Conservation (phyloP, 768 basidiomycete genomes). For the Phlebiopsis flavidoalba region DNA sequence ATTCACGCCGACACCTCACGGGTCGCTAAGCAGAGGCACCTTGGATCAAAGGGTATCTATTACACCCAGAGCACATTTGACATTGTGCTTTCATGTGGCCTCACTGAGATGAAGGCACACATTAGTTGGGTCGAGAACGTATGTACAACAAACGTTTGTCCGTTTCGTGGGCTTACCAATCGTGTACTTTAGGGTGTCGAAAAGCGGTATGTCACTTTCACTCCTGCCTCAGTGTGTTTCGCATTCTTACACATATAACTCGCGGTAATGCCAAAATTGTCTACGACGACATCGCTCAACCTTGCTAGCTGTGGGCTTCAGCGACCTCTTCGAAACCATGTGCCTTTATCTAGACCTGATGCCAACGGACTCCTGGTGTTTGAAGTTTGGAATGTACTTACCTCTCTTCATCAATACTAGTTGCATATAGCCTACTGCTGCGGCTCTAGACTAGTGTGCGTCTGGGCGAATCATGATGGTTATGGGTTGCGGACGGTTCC, state of each 20-base stretch:
- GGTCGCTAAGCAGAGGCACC: conserved; percentile 5
- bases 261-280: conserved; percentile 21
- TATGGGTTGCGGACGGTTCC: too few relatives aligned
- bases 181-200: not conserved
- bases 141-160: not conserved
- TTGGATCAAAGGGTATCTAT: conserved; percentile 14
- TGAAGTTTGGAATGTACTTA: too few relatives aligned
- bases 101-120: conserved; percentile 42
- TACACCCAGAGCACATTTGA: conserved; percentile 29
- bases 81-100: conserved; percentile 38
- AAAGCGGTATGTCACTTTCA: not conserved
- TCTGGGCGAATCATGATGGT: too few relatives aligned
- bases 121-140: conserved; percentile 38
- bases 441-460: too few relatives aligned
- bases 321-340: too few relatives aligned
- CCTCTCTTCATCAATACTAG: too few relatives aligned
- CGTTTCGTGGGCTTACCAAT: not conserved
- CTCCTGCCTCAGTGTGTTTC: not conserved
- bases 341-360: too few relatives aligned
- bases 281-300: conserved; percentile 26
- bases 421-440: too few relatives aligned
- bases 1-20: conserved; percentile 25
- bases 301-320: too few relatives aligned
- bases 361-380: too few relatives aligned
- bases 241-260: not conserved